Base-by-base conservation (phyloP, 2,329 filamentous ascomycete genomes). In the Xylariales sp. region DNA sequence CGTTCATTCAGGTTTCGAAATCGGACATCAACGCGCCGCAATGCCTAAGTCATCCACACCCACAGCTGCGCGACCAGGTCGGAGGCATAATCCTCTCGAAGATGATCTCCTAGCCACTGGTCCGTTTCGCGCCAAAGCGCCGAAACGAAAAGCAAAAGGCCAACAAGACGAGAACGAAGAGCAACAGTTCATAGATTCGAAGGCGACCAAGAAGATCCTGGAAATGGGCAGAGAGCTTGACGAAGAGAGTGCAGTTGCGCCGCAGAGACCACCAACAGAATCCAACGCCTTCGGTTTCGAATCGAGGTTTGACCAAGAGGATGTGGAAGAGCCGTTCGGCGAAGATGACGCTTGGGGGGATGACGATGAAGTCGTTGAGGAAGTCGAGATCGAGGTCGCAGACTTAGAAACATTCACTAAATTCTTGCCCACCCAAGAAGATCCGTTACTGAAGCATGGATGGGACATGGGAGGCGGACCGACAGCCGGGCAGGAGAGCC, bases 381-480 rank as follows among this genome's bases (percentile, higher is more conserved):
- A 85, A 49, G 69, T 86, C 51, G 91, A 96, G 60, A 76, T 97
- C 31, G 88, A 95, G 49, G 89, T 91, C 2, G 81, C 85, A 46
- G 93, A 98, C 51, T 73, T 95, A 47, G 88, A 90, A 38, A 85
- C 84, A 42, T 98, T 95, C 71, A 87, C 91, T 64, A 89, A 85
- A 56, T 97, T 96, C 61, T 78, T 96, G 53, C 87, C 82, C 6
- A 75, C 73, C 20, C 74, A 86, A 47, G 80, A 80, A 46, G 76
- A 90, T 51, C 80, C 86, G 4, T 76, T 93, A 51, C 70, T 89
- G 50, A 80, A 83, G 59, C 78, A 86, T 31, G 77, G 77, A 20
- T 78, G 71, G 69, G n/a, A n/a, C n/a, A n/a, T n/a, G n/a, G n/a
- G n/a, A n/a, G n/a, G n/a, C n/a, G 72, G 71, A 51, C 61, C 62